Evolutionary conservation across 106 monocot genomes (phyloP).

Genomic region (Apostasia ramifera): DNA sequence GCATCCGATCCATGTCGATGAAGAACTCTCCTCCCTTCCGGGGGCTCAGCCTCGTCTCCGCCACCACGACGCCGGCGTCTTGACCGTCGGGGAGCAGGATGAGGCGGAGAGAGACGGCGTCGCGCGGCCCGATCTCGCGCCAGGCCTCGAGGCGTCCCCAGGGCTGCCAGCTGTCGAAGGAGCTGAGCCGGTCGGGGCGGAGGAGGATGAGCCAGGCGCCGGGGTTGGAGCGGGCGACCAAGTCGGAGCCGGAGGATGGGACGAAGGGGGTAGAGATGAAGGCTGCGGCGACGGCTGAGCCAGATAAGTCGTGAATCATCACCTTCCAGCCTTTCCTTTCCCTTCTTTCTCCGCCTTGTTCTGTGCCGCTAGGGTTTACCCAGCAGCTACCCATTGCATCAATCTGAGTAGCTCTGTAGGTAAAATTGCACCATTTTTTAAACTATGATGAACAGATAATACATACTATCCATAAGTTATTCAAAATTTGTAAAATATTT

Average conservation of each 20-base stretch:
- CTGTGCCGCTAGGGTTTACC: slow-evolving; percentile 18
- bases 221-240: slow-evolving; percentile 77
- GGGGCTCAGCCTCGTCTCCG: slow-evolving; percentile 37
- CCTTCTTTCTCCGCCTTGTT: slow-evolving; percentile 27
- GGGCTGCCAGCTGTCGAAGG: slow-evolving; percentile 52
- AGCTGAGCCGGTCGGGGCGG: slow-evolving; percentile 29
- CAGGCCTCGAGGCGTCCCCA: slow-evolving; percentile 79
- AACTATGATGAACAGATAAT: no score
- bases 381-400: slow-evolving; percentile 32
- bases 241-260: slow-evolving; percentile 49
- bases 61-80: slow-evolving; percentile 43
- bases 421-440: no score
- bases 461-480: no score
- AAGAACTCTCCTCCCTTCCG: slow-evolving; percentile 74
- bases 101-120: slow-evolving; percentile 46
- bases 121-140: slow-evolving; percentile 40
- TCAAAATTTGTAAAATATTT: no score
- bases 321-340: slow-evolving; percentile 87
- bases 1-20: slow-evolving; percentile 64
- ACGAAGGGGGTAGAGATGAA: slow-evolving; percentile 92
- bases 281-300: slow-evolving; percentile 73
- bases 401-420: slow-evolving; percentile 38
- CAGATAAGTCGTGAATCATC: slow-evolving; percentile 76
- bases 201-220: slow-evolving; percentile 77
- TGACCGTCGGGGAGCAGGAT: slow-evolving; percentile 54